These are phyloP conservation scores for Pestalotiopsis sp. DNA, from an alignment of 2,329 filamentous ascomycete genomes.

Conservation along the genomic window DNA sequence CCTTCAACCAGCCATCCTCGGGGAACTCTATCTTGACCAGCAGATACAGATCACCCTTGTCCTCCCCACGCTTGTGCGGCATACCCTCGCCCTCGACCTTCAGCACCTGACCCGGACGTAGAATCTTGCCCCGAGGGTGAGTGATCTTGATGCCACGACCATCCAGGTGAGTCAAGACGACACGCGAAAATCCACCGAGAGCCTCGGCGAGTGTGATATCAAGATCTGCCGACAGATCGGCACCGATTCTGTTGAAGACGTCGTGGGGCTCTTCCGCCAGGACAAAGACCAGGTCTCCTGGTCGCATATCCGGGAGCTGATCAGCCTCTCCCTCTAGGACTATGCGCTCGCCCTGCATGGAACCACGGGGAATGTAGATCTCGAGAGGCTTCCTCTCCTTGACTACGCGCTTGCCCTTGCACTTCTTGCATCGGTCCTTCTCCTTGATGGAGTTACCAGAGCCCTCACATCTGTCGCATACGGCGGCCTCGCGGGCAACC, in stretches of 20 bases:
- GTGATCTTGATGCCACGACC: slow-evolving; percentile 84
- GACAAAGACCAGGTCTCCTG: slow-evolving; percentile 91
- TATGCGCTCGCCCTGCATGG: slow-evolving; percentile 85
- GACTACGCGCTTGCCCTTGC: slow-evolving; percentile 87
- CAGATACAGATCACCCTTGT: slow-evolving; percentile 85
- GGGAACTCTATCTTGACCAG: slow-evolving; percentile 87
- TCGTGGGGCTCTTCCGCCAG: slow-evolving; percentile 82
- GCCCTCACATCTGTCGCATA: slow-evolving; percentile 83
- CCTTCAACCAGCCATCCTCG: slow-evolving; percentile 76
- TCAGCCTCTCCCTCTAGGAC: slow-evolving; percentile 92
- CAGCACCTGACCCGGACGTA: slow-evolving; percentile 82
- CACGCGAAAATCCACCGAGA: slow-evolving; percentile 84
- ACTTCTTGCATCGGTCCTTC: slow-evolving; percentile 98
- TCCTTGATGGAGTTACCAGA: slow-evolving; percentile 88
- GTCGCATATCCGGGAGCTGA: slow-evolving; percentile 83
- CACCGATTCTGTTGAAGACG: slow-evolving; percentile 77
- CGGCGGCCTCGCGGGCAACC: slow-evolving; percentile 76
- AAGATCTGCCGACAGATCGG: slow-evolving; percentile 82
- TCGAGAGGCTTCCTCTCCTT: slow-evolving; percentile 93
- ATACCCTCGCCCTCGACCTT: slow-evolving; percentile 91
- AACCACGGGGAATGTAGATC: slow-evolving; percentile 90
- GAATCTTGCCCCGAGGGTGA: slow-evolving; percentile 78
- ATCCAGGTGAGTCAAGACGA: slow-evolving; percentile 90
- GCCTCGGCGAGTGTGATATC: slow-evolving; percentile 82
- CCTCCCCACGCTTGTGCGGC: slow-evolving; percentile 85